A percentile compares a stretch with the other conserved stretches of the same genome.
phyloP scores from a whole-genome alignment of 2,329 filamentous ascomycete genomes.

The Venturia pyrina region DNA sequence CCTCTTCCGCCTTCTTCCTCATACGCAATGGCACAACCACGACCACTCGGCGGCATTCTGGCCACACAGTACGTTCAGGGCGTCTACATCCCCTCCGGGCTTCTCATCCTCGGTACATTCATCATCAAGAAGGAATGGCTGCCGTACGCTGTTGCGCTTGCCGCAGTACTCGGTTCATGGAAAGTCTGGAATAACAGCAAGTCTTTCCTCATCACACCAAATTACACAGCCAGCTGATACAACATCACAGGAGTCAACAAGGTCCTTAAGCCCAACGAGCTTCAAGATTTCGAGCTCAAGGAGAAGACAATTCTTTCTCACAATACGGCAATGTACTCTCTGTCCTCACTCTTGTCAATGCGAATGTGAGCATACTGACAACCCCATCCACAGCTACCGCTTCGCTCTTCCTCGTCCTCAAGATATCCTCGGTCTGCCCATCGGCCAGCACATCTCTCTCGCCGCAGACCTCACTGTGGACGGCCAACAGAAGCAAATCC shows the following conservation, averaged over 20 bases:
- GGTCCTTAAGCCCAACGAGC: conserved; percentile 75
- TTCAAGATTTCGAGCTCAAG: conserved; percentile 86
- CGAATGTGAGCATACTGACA: background rate
- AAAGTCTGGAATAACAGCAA: conserved; percentile 65
- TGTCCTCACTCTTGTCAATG: background rate
- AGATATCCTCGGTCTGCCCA: conserved; percentile 86
- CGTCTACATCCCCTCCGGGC: conserved; percentile 72
- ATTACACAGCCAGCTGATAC: conserved; percentile 6
- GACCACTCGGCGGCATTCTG: conserved; percentile 2
- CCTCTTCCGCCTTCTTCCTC: background rate
- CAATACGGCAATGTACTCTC: conserved; percentile 83
- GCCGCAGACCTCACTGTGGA: conserved; percentile 43
- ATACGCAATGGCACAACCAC: background rate
- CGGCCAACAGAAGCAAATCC: conserved; percentile 32
- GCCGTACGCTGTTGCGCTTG: conserved; percentile 58
- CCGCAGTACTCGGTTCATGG: conserved; percentile 55
- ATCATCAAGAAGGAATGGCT: conserved; percentile 73
- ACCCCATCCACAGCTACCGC: conserved; percentile 57
- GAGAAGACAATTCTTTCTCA: conserved; percentile 95
- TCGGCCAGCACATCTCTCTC: conserved; percentile 98
- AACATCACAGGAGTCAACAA: conserved; percentile 55
- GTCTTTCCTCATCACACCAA: conserved; percentile 21
- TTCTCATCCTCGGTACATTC: conserved; percentile 65
- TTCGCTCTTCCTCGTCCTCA: conserved; percentile 71
- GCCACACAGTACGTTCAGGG: conserved; percentile 61